Conservation (phyloP, 2,329 filamentous ascomycete genomes). For the Penicillium sp. region DNA sequence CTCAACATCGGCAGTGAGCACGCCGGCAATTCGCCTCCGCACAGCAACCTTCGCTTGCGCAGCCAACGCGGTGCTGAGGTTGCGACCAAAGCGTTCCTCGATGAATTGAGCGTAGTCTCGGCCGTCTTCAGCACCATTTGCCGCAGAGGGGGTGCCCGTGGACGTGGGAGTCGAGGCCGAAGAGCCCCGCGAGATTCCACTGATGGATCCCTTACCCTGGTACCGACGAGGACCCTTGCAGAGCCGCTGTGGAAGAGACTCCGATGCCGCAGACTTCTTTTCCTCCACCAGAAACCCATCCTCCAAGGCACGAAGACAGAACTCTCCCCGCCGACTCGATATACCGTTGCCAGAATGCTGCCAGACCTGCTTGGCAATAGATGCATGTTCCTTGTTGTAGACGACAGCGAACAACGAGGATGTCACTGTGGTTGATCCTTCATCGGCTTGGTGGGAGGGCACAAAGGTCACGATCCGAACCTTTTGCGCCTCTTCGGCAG, state of each 20-base stretch:
- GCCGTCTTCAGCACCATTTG: conserved; percentile 46
- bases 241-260: conserved; percentile 41
- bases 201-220: conserved; percentile 66
- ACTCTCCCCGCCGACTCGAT: conserved; percentile 89
- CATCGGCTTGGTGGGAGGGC: conserved; percentile 69
- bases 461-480: conserved; percentile 60
- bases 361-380: conserved; percentile 91
- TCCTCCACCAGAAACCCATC: conserved; percentile 69
- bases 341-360: conserved; percentile 93
- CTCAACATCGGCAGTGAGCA: conserved; percentile 75
- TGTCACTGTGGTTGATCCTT: conserved; percentile 59
- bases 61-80: conserved; percentile 80
- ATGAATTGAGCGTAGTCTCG: conserved; percentile 81
- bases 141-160: conserved; percentile 37
- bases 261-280: conserved; percentile 39
- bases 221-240: conserved; percentile 81
- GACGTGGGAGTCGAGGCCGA: conserved; percentile 46
- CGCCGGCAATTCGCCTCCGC: conserved; percentile 84
- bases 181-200: conserved; percentile 41
- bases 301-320: conserved; percentile 76
- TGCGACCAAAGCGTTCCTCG: conserved; percentile 92
- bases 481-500: conserved; percentile 51
- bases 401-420: conserved; percentile 74
- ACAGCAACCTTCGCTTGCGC: conserved; percentile 85
- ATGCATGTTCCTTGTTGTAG: conserved; percentile 69